Evolutionary conservation across 1,139 yeast species (phyloP).

Genomic region (Debaryomycetaceae sp.): DNA sequence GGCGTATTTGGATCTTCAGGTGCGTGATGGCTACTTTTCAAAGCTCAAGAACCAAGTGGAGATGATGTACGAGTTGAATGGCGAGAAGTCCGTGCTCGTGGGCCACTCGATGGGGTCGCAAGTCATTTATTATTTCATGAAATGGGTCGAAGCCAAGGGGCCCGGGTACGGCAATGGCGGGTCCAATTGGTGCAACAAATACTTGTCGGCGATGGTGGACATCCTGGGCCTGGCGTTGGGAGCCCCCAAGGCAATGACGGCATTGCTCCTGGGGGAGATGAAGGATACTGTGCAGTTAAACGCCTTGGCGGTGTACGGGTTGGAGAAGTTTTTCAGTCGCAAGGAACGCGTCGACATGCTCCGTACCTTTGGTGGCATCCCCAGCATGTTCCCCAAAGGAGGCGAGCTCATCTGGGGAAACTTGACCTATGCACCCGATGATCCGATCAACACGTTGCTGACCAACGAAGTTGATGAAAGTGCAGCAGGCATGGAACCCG

Average conservation of each 20-base stretch:
- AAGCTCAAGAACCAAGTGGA: conserved; percentile 74
- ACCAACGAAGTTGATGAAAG: conserved; percentile 19
- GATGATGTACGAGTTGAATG: conserved; percentile 39
- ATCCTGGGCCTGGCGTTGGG: conserved; percentile 87
- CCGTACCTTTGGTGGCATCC: conserved; percentile 86
- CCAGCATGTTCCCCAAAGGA: conserved; percentile 95
- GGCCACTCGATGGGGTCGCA: conserved; percentile 99
- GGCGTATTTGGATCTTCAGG: conserved; percentile 82
- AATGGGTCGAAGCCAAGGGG: conserved; percentile 94
- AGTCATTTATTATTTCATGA: conserved; percentile 77
- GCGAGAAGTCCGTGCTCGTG: conserved; percentile 71
- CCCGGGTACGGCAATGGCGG: conserved; percentile 85
- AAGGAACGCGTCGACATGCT: conserved; percentile 83
- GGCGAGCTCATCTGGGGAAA: conserved; percentile 89
- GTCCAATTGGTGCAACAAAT: conserved; percentile 74
- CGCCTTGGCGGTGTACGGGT: conserved; percentile 87
- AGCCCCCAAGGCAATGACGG: conserved; percentile 91
- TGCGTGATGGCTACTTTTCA: conserved; percentile 79
- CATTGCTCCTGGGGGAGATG: conserved; percentile 94
- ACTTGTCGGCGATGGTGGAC: conserved; percentile 76
- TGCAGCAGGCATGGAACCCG: conserved; percentile 27
- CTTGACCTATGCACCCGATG: conserved; percentile 57
- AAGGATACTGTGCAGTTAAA: conserved; percentile 93
- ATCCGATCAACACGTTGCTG: conserved; percentile 33
- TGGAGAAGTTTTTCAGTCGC: conserved; percentile 89